A percentile compares a stretch with the other conserved stretches of the same genome.
These are phyloP conservation scores for Annulohypoxylon truncatum DNA, from an alignment of 2,329 filamentous ascomycete species.

Conservation along the genomic window DNA sequence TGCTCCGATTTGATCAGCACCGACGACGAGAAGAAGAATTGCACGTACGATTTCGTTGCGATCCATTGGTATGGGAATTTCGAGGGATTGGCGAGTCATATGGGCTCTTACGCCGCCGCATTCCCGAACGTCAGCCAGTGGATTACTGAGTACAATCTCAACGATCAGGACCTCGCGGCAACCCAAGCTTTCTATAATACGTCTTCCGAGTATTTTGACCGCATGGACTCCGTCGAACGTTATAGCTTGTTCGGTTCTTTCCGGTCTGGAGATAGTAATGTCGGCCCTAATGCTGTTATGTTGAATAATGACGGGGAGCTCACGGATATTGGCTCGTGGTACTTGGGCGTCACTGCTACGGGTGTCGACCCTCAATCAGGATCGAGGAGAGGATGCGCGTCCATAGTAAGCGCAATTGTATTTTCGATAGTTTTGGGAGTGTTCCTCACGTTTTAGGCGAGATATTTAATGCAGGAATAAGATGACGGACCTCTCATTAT, in stretches of 20 bases:
- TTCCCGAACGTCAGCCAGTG: constrained; percentile 74
- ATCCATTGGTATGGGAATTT: constrained; percentile 78
- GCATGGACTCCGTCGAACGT: constrained; percentile 68
- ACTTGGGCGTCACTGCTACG: constrained; percentile 69
- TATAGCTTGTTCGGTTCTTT: constrained; percentile 85
- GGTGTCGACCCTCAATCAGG: constrained; percentile 55
- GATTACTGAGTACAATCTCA: constrained; percentile 81
- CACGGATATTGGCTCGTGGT: constrained; percentile 82
- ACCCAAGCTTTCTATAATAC: constrained; percentile 77
- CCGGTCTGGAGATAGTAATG: constrained; percentile 74
- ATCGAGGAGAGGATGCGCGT: background rate
- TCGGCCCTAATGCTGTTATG: constrained; percentile 79
- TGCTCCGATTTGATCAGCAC: constrained; percentile 70
- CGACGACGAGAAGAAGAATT: constrained; percentile 58
- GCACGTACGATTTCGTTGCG: constrained; percentile 72
- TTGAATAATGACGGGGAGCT: constrained; percentile 74
- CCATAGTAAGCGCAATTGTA: background rate
- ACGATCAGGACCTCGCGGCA: constrained; percentile 64
- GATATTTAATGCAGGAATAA: background rate
- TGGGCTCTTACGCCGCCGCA: constrained; percentile 67
- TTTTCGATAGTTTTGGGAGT: constrained; percentile 3
- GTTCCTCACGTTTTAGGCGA: background rate
- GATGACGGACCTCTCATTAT: background rate
- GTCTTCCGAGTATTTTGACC: constrained; percentile 74
- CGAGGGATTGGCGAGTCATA: constrained; percentile 72